These are phyloP conservation scores for Metarhizium humberi DNA, from an alignment of 2,329 filamentous ascomycete genomes.

Conservation along the genomic window DNA sequence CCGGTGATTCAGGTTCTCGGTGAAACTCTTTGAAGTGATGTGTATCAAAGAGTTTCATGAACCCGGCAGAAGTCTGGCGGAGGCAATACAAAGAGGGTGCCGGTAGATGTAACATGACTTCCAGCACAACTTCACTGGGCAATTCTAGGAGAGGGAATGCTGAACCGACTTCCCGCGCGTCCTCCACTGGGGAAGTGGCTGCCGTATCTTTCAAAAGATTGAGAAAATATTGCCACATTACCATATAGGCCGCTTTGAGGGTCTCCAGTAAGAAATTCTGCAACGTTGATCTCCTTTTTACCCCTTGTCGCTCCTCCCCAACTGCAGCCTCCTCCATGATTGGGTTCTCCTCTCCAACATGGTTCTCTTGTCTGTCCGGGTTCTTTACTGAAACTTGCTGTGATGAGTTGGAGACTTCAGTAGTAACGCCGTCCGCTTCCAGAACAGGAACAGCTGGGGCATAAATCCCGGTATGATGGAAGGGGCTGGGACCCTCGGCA, in stretches of 20 bases:
- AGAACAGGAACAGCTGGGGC: too few species aligned
- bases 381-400: too few species aligned
- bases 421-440: too few species aligned
- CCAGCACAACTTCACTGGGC: not conserved
- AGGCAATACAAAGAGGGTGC: not conserved
- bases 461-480: too few species aligned
- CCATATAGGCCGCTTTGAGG: not conserved
- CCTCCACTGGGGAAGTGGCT: not conserved
- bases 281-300: not conserved
- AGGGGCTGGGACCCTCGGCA: too few species aligned
- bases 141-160: not conserved
- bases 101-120: not conserved
- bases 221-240: not conserved
- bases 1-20: not conserved
- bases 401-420: too few species aligned
- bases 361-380: not conserved
- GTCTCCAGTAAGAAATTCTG: not conserved
- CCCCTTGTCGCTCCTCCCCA: not conserved
- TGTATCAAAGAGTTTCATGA: not conserved
- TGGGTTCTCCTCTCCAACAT: not conserved
- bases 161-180: not conserved
- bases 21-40: not conserved
- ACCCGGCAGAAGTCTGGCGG: not conserved
- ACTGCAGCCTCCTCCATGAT: not conserved
- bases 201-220: not conserved